These are phyloP conservation scores for Phytopythium chamaehyphon DNA, from an alignment of 352 stramenopile genomes.

Conservation along the genomic window DNA sequence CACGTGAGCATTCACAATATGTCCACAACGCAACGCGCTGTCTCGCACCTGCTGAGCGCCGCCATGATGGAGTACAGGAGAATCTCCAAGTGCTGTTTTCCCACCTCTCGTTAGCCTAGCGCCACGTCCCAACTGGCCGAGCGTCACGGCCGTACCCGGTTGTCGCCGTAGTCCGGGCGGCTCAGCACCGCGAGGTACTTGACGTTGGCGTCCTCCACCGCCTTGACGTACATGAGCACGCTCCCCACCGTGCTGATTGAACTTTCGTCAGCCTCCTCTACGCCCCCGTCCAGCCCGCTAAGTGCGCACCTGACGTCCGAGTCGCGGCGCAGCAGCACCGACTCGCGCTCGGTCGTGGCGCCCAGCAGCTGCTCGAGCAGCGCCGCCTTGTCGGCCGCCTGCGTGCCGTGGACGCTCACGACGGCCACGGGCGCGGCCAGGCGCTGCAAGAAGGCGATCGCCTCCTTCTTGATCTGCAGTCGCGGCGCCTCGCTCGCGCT, in stretches of 20 bases:
- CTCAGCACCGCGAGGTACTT: slow-evolving; percentile 76
- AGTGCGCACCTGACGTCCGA: neutral
- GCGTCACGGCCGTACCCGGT: slow-evolving; percentile 12
- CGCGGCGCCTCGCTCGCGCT: slow-evolving; percentile 20
- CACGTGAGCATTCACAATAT: neutral
- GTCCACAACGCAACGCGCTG: too few species aligned
- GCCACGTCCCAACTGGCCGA: neutral
- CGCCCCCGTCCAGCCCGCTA: neutral
- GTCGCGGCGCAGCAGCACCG: neutral
- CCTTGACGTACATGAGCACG: slow-evolving; percentile 76
- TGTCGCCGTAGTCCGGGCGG: slow-evolving; percentile 37
- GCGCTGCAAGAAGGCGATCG: slow-evolving; percentile 69
- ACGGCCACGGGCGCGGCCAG: slow-evolving; percentile 61
- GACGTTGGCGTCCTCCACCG: slow-evolving; percentile 49
- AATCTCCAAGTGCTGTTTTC: slow-evolving; percentile 36
- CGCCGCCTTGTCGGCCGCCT: slow-evolving; percentile 12
- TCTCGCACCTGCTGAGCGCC: slow-evolving; percentile 51
- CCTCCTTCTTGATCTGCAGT: slow-evolving; percentile 68
- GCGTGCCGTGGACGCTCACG: slow-evolving; percentile 62
- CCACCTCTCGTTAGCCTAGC: neutral
- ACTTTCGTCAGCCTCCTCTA: neutral
- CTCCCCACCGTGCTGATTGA: slow-evolving; percentile 3
- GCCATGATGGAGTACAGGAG: slow-evolving; percentile 67
- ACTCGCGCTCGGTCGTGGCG: neutral
- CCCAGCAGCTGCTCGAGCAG: slow-evolving; percentile 1